These are phyloP conservation scores for Mallotus japonicus DNA, from an alignment of 441 rosid genomes.

Conservation along the genomic window DNA sequence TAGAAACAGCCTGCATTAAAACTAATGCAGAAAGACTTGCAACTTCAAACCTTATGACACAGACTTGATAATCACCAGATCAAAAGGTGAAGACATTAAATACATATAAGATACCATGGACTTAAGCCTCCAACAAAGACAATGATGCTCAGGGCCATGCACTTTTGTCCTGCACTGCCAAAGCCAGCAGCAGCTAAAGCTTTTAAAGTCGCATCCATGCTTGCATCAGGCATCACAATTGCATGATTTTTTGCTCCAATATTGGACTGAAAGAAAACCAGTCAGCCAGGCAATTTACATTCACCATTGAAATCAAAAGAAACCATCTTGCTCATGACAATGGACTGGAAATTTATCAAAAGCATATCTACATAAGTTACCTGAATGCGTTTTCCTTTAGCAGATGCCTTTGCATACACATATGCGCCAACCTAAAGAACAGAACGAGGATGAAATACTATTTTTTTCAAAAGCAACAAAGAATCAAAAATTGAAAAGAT, in stretches of 20 bases:
- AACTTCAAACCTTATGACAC: not conserved
- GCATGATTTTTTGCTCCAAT: conserved; percentile 92
- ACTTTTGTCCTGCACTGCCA: conserved; percentile 96
- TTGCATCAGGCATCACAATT: conserved; percentile 84
- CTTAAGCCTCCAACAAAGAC: conserved; percentile 74
- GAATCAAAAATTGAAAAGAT: not conserved
- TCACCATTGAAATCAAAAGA: conserved; percentile 8
- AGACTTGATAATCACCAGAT: not conserved
- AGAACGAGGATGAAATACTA: conserved; percentile 8
- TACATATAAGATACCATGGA: conserved; percentile 47
- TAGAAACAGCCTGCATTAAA: not conserved
- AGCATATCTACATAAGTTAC: conserved; percentile 36
- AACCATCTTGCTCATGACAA: conserved; percentile 3
- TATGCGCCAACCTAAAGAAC: conserved; percentile 73
- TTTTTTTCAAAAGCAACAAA: not conserved
- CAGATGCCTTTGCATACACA: conserved; percentile 77
- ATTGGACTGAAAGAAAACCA: conserved; percentile 50
- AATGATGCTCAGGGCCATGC: conserved; percentile 81
- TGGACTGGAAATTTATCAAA: not conserved
- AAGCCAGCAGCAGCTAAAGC: conserved; percentile 88
- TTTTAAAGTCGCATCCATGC: conserved; percentile 69
- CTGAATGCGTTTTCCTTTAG: conserved; percentile 88
- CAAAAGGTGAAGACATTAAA: not conserved
- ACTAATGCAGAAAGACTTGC: not conserved
- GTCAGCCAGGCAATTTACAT: conserved; percentile 20